Base-by-base conservation (phyloP, 164 flowering plant genomes). In the Nymphaea thermarum region DNA sequence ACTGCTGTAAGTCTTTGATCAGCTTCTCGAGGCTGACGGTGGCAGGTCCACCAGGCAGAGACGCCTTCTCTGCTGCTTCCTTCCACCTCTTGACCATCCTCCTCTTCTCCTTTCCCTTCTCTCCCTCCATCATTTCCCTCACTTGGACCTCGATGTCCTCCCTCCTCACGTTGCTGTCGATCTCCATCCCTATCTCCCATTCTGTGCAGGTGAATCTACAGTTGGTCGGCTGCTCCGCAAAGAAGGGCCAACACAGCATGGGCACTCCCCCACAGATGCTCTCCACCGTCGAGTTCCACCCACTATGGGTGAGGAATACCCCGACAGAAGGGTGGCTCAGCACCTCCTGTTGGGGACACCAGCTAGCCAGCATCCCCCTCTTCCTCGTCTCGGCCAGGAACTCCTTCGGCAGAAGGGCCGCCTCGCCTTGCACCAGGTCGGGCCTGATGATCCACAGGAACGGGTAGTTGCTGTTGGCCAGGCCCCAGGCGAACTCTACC, bases 101-200 rank as follows among this genome's bases (percentile, higher is more conserved):
- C 55, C 62, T 71, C 71, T 68, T 68, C 44, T 25, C 43, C 53
- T 66, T 71, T 10, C 70, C 72, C 25, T 68, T 71, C 42, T 76
- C 72, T 2, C 77, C 76, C 43, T 66, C 86, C 79, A 79, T 76
- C 75, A 80, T 6, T 14, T 76, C 77, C 71, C 36, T 75, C 10
- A 78, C 70, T 43, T 75, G 53, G 0, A 0, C 59, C 63, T 68
- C 70, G 53, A 79, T 53, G 3, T 78, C 79, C 0, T 75, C 72
- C 8, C 81, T 59, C 63, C 70, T 79, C 5, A 78, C 79, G 25
- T 73, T 62, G 12, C 53, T 65, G 3, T 69, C 63, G 1, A 81
- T 64, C 75, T 80, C 84, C 79, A 75, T 60, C 3, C 83, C 86
- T 5, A 78, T 73, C 5, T 66, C 80, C 82, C 84, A 80, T 0